phyloP scores from a whole-genome alignment of 768 basidiomycete genomes.

The Neoboletus brunneissimus region DNA sequence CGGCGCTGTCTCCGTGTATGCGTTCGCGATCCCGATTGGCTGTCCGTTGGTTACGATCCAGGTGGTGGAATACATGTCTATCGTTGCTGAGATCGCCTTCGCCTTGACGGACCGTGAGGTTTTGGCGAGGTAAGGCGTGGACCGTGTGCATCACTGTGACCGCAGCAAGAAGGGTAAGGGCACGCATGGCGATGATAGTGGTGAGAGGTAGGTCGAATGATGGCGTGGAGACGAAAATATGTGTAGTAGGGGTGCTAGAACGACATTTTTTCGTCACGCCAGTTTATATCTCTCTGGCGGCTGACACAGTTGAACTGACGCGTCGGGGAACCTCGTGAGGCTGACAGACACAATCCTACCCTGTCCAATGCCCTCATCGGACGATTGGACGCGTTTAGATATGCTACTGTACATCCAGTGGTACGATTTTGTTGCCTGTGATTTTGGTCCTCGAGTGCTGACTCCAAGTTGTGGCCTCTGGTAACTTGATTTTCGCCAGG shows the following conservation, averaged over 20 bases:
- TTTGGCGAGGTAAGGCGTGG: conserved; percentile 24
- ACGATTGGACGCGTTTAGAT: neutral
- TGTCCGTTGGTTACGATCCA: conserved; percentile 30
- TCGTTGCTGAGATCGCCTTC: conserved; percentile 20
- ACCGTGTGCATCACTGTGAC: conserved; percentile 18
- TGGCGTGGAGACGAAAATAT: neutral
- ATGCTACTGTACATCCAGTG: neutral
- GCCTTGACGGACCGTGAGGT: conserved; percentile 19
- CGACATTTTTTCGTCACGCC: neutral
- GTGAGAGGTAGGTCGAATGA: conserved; percentile 11
- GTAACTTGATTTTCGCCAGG: neutral
- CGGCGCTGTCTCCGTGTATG: neutral
- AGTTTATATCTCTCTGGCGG: conserved; percentile 23
- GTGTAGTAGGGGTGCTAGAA: conserved; percentile 1
- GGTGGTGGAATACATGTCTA: conserved; percentile 27
- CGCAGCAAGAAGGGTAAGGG: conserved; percentile 23
- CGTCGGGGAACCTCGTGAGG: conserved; percentile 6
- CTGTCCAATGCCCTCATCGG: neutral
- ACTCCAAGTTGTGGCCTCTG: neutral
- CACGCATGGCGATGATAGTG: conserved; percentile 28
- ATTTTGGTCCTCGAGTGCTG: neutral
- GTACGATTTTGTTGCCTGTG: neutral
- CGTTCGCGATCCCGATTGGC: conserved; percentile 15
- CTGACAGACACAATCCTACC: conserved; percentile 9
- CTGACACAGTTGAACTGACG: conserved; percentile 14